Evolutionary conservation across 257 asterid genomes (phyloP), one percentile per base, ranked within the genome.

Genomic region (Rubia yunnanensis): DNA sequence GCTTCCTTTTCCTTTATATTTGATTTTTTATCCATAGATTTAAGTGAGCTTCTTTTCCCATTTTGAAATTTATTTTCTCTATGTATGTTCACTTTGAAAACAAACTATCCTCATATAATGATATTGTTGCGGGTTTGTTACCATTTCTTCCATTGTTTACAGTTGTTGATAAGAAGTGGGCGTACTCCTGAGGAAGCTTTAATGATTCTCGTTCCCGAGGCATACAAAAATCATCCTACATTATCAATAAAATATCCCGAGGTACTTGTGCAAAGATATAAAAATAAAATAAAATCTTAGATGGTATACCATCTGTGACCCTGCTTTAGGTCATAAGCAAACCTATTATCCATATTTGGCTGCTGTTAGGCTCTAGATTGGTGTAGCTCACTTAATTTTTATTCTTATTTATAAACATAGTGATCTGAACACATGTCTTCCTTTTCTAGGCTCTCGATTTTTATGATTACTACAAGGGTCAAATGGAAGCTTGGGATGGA

Each of bases 401-500:
- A 41, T 3, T 41, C 50, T 15, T 14, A 24, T 36, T 48, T 44
- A 53, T 53, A 41, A 46, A 69, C 56, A 60, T 56, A 62, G 65
- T 68, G 55, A 50, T 72, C 31, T 71, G 74, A 81, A 70, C 63
- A 35, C 10, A 20, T 69, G 46, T 74, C 70, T 62, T 71, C 69
- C 69, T 69, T 65, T 61, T 76, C 67, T 83, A 94, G 99, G 84
- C 81, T 71, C 71, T 88, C 80, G 95, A 90, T 81, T 94, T 94
- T 77, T 94, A 90, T 68, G 91, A 94, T 72, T 94, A 94, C 86
- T 90, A 88, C 92, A 94, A 94, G 74, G 99, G 99, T 78, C 97
- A 90, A 79, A 94, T 94, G 99, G 99, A 94, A 80, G 87, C 99
- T 60, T 94, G 99, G 99, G 99, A 94, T 80, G 99, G 99, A 71